Percentiles rank a stretch among this genome's conserved stretches.
phyloP scores from a whole-genome alignment of 1,284 basidiomycete genomes.

The Tylopilus orsonianus region DNA sequence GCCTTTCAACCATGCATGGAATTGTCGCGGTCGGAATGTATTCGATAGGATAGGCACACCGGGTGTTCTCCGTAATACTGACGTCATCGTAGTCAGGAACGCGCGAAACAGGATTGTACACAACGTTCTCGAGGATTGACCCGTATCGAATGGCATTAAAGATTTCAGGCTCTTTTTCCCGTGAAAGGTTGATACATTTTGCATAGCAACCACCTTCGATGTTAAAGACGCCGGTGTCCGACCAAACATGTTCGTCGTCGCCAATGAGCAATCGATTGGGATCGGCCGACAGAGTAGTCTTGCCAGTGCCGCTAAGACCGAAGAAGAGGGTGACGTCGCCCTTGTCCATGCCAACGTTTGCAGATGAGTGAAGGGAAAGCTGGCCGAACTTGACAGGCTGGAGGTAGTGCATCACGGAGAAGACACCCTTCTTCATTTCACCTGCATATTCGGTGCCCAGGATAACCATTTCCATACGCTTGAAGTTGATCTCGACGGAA shows the following conservation, averaged over 20 bases:
- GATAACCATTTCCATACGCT: constrained; percentile 99
- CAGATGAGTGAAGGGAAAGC: constrained; percentile 98
- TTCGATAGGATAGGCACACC: constrained; percentile 97
- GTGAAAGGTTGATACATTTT: constrained; percentile 96
- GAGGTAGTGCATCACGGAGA: constrained; percentile 99
- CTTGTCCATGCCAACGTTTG: constrained; percentile 89
- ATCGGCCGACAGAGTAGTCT: constrained; percentile 96
- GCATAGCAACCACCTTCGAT: constrained; percentile 99
- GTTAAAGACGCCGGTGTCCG: constrained; percentile 98
- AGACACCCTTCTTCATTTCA: constrained; percentile 99
- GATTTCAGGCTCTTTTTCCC: constrained; percentile 98
- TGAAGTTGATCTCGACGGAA: constrained; percentile 99
- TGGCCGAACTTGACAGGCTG: constrained; percentile 99
- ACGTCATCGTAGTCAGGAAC: constrained; percentile 95
- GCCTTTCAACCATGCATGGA: constrained; percentile 81
- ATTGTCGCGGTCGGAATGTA: constrained; percentile 95
- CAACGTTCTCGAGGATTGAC: constrained; percentile 98
- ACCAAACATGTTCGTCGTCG: constrained; percentile 99
- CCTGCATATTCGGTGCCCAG: constrained; percentile 99
- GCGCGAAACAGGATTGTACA: constrained; percentile 90
- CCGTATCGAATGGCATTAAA: constrained; percentile 95
- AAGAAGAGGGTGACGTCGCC: constrained; percentile 99
- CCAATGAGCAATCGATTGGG: constrained; percentile 90
- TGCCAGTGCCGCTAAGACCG: constrained; percentile 97
- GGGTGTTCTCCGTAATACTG: constrained; percentile 98